These are phyloP conservation scores for Aspergillus pseudotamarii DNA, from an alignment of 2,329 filamentous ascomycete genomes.

Conservation along the genomic window DNA sequence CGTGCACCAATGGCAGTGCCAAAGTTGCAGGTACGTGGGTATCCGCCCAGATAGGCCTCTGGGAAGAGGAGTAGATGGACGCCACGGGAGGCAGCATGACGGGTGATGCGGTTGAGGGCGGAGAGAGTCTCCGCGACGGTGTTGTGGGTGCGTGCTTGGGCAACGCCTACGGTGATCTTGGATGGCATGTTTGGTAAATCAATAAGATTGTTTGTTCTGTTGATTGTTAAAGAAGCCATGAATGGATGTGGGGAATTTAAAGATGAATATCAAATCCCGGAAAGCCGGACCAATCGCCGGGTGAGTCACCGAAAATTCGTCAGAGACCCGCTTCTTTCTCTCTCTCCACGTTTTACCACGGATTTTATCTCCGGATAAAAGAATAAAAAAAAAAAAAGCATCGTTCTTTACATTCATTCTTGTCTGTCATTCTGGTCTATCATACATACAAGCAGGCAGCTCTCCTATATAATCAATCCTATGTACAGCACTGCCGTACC, in stretches of 20 bases:
- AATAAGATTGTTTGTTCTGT: neutral
- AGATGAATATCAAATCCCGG: neutral
- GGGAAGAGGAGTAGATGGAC: constrained; percentile 81
- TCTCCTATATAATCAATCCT: neutral
- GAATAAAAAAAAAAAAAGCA: no score
- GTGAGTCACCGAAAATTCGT: neutral
- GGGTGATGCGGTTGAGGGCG: constrained; percentile 66
- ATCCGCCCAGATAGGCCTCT: constrained; percentile 89
- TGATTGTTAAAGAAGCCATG: neutral
- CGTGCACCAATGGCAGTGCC: constrained; percentile 74
- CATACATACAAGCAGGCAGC: neutral
- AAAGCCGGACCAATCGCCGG: neutral
- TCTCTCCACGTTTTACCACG: neutral
- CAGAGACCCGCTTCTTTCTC: neutral
- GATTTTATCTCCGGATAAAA: no score
- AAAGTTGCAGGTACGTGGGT: constrained; percentile 79
- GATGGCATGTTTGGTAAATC: constrained; percentile 37
- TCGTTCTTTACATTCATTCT: neutral
- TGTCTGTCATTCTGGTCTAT: constrained; percentile 2
- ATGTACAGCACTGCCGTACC: constrained; percentile 2
- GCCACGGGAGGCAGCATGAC: constrained; percentile 61
- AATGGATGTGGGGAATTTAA: neutral
- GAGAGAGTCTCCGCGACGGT: constrained; percentile 61
- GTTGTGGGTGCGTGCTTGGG: constrained; percentile 49
- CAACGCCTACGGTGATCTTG: constrained; percentile 48